Percentiles rank a stretch among this genome's conserved stretches.
Evolutionary conservation across 2,329 filamentous ascomycete species (phyloP).

Genomic region (Fusarium nodosum): DNA sequence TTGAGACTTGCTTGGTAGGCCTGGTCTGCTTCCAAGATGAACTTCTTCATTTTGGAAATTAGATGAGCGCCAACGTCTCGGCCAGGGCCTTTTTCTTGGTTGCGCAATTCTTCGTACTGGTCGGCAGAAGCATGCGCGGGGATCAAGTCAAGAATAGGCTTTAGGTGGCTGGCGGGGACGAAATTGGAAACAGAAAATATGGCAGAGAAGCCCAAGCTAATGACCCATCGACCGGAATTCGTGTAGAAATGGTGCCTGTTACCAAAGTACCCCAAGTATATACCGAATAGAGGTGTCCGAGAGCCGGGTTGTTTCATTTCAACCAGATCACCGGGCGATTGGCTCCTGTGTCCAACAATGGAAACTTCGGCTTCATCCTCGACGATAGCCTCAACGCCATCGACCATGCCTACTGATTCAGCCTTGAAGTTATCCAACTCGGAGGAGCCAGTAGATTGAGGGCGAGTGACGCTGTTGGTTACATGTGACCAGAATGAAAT

Average conservation of each 20-base stretch:
- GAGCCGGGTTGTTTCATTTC: conserved; percentile 61
- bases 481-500: conserved; percentile 47
- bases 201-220: conserved; percentile 58
- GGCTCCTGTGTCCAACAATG: conserved; percentile 47
- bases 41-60: conserved; percentile 63
- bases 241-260: conserved; percentile 68
- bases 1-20: conserved; percentile 64
- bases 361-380: conserved; percentile 47
- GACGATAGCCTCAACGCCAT: conserved; percentile 49
- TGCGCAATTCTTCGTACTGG: conserved; percentile 52
- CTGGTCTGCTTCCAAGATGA: conserved; percentile 58
- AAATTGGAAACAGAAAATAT: conserved; percentile 67
- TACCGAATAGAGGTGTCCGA: conserved; percentile 62
- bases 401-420: conserved; percentile 43
- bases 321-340: conserved; percentile 64
- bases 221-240: conserved; percentile 64
- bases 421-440: conserved; percentile 51
- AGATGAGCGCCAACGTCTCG: conserved; percentile 59
- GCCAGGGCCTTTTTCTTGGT: conserved; percentile 59
- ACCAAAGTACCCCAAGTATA: conserved; percentile 67
- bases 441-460: conserved; percentile 53
- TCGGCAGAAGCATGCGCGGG: conserved; percentile 50
- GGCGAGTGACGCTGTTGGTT: conserved; percentile 52
- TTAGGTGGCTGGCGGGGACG: conserved; percentile 57
- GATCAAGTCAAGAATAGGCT: conserved; percentile 54